A percentile compares a stretch with the other conserved stretches of the same genome.
Evolutionary conservation across 148 eudicot genomes (phyloP).

Genomic region (Tetragonia tetragonoides): DNA sequence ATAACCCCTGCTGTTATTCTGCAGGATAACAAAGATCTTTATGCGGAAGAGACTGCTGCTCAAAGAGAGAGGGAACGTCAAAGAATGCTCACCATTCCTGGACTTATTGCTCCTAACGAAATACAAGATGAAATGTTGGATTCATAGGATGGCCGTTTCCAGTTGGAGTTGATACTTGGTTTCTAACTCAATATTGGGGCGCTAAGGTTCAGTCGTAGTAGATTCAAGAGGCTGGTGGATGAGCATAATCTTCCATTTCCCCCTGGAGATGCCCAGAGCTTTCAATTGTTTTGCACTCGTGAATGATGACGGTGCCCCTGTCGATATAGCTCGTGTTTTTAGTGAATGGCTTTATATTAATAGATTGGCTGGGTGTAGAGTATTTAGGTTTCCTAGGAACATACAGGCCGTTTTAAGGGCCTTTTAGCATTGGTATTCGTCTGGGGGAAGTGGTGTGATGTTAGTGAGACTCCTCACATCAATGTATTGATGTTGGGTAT

Average conservation of each 20-base stretch:
- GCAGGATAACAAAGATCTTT: slow-evolving; percentile 98
- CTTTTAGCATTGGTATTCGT: slow-evolving; percentile 37
- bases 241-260: slow-evolving; percentile 17
- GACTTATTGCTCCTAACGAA: slow-evolving; percentile 92
- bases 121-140: slow-evolving; percentile 96
- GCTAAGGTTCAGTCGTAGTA: background rate
- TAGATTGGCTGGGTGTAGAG: slow-evolving; percentile 44
- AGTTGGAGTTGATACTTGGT: background rate
- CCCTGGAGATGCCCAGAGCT: slow-evolving; percentile 6
- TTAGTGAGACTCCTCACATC: slow-evolving; percentile 19
- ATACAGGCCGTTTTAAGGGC: slow-evolving; percentile 35
- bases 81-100: slow-evolving; percentile 81
- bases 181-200: slow-evolving; percentile 21
- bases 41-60: slow-evolving; percentile 96
- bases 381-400: slow-evolving; percentile 41
- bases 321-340: slow-evolving; percentile 18
- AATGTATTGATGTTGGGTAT: slow-evolving; percentile 27
- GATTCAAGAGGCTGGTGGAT: slow-evolving; percentile 19
- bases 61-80: slow-evolving; percentile 89
- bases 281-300: slow-evolving; percentile 18
- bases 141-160: slow-evolving; percentile 33
- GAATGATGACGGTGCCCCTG: slow-evolving; percentile 44
- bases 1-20: background rate
- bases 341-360: slow-evolving; percentile 26
- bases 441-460: slow-evolving; percentile 23